Base-by-base conservation (phyloP, 2,329 filamentous ascomycete species). In the Didymella sp. region DNA sequence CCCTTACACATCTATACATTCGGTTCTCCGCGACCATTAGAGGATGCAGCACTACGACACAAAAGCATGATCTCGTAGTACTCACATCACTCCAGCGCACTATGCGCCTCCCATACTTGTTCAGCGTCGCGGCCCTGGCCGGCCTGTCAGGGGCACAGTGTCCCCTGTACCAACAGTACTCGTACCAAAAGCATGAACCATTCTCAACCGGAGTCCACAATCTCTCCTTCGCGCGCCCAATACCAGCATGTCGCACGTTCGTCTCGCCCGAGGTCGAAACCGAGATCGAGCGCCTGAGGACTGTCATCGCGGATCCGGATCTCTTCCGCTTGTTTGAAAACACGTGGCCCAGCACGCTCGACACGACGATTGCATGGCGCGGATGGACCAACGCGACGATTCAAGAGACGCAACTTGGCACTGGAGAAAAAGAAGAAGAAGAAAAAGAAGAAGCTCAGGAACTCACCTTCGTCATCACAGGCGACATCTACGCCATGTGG, bases 321-420 rank as follows among this genome's bases (percentile, higher is more conserved):
- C 80, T 92, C 12, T 86, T 82, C 70, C 82, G 87, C 1, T 76
- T 92, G 4, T 92, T 92, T 66, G 78, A 87, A 66, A 92, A 92
- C 70, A 80, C 85, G 1, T 92, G 86, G 75, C 89, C 89, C 0
- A 92, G 89, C 73, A 91, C 89, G 0, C 77, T 92, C n/a, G 89
- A 91, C 69, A 91, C 89, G 0, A 89, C 89, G 0, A 82, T 91
- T 44, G 82, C 81, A 54, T 91, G 88, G 88, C 84, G 82, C 48
- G 89, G 89, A 1, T 76, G 78, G 49, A 80, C 79, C 7, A 81
- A 85, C 55, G 78, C 83, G 58, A 76, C 81, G 0, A 41, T 38
- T 13, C 15, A 51, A 45, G 59, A 56, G 38, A 52, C 35, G 24
- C 13, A 21, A 9, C 5, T 54, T 6, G 48, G 52, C 13, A 43